Evolutionary conservation across 352 stramenopile species (phyloP), one percentile per base, ranked within the genome.

Genomic region (Pythium monospermum): DNA sequence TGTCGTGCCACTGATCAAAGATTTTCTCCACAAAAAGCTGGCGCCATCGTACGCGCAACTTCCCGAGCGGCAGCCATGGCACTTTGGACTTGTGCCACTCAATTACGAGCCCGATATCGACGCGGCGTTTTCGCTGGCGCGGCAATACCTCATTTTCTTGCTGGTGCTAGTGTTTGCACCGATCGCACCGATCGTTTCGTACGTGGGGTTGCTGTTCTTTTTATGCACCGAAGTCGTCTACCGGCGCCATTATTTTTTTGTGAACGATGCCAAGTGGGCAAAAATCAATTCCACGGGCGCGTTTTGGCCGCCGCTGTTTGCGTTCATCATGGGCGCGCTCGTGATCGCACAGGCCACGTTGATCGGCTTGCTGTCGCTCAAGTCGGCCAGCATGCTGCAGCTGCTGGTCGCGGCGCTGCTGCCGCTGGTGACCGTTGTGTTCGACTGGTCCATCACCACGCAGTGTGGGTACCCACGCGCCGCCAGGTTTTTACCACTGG

Each of bases 61-160:
- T 35, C 67, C 71, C 13, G 58, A 66, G 38, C 56, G 70, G 45
- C 55, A 64, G 49, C 66, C 72, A 36, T 86, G 77, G 80, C n/a
- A n/a, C n/a, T 66, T 83, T 48, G 71, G 69, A 6, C 66, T 88
- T 46, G 57, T 56, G 28, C 75, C 72, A 23, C 53, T 87, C 31
- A 83, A 81, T 48, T 75, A 65, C 26, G 53, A 69, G 28, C 71
- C 66, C 11, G 68, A 79, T 43, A 62, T 91, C 23, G 75, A 87
- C 36, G 51, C 77, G 23, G 66, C 77, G 12, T 77, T 71, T 45
- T 73, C 73, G 35, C 50, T 91, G 13, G 75, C 77, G 7, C 69
- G 89, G 54, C 69, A 82, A 37, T 91, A 77, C 53, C 66, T 89
- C 35, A 72, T 91, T 26, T 81, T 91, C 28, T 49, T 91, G 42